phyloP scores from a whole-genome alignment of 352 stramenopile species.

The Globisporangium mamillatum region DNA sequence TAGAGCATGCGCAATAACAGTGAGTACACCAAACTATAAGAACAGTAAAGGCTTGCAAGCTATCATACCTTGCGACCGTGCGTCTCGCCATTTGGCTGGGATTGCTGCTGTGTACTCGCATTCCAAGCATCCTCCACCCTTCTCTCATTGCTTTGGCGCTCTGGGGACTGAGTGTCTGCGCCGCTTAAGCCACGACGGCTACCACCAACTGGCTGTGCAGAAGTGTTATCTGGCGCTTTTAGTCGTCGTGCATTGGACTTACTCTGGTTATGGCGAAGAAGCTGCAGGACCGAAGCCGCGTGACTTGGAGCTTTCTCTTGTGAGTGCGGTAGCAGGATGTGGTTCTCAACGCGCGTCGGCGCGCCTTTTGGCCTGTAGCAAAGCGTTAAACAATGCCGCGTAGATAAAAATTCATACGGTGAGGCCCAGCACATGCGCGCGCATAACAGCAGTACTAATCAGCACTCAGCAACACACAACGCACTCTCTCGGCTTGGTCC shows the following conservation, averaged over 20 bases:
- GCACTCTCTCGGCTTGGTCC: constrained; percentile 38
- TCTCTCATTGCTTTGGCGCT: background rate
- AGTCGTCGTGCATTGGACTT: background rate
- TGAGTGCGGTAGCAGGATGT: constrained; percentile 28
- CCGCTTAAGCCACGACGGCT: background rate
- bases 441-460: too few relatives aligned
- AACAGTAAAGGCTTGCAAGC: too few relatives aligned
- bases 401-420: too few relatives aligned
- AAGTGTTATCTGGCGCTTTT: background rate
- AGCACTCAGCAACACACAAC: background rate
- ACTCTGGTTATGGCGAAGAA: constrained; percentile 19
- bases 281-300: constrained; percentile 33
- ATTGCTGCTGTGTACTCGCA: background rate
- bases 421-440: too few relatives aligned
- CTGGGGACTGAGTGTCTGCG: background rate
- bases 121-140: background rate
- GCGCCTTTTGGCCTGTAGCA: constrained; percentile 12
- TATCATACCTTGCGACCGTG: background rate
- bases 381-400: background rate
- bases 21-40: background rate
- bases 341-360: constrained; percentile 34
- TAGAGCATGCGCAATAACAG: background rate
- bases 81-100: background rate
- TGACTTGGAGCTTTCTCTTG: constrained; percentile 20
- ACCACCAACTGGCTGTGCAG: background rate